Percentiles rank a stretch among this genome's conserved stretches.
These are phyloP conservation scores for Esteya vermicola DNA, from an alignment of 2,329 filamentous ascomycete genomes.

Conservation along the genomic window DNA sequence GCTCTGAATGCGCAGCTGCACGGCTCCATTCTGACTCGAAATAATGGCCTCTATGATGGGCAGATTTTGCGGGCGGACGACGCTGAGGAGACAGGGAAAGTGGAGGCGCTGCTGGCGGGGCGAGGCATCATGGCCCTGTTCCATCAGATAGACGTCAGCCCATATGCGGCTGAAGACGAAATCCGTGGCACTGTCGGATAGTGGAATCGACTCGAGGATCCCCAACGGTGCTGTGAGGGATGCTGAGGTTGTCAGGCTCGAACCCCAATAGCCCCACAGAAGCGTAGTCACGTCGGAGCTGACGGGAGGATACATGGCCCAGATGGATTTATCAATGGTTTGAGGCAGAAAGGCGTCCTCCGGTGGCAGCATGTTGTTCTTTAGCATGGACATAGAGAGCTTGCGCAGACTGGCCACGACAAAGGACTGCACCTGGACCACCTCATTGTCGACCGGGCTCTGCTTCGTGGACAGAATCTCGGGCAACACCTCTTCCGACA, in stretches of 20 bases:
- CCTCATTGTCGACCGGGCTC: slow-evolving; percentile 27
- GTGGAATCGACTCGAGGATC: slow-evolving; percentile 55
- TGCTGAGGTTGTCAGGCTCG: slow-evolving; percentile 31
- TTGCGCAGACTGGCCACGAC: slow-evolving; percentile 56
- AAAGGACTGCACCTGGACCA: slow-evolving; percentile 37
- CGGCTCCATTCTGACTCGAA: slow-evolving; percentile 63
- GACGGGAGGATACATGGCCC: slow-evolving; percentile 63
- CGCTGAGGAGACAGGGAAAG: slow-evolving; percentile 62
- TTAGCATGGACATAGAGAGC: slow-evolving; percentile 67
- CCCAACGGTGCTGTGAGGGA: slow-evolving; percentile 32
- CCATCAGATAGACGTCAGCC: slow-evolving; percentile 61
- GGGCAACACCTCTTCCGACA: slow-evolving; percentile 42
- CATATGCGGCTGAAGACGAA: slow-evolving; percentile 73
- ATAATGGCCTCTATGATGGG: slow-evolving; percentile 59
- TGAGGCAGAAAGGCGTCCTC: slow-evolving; percentile 57
- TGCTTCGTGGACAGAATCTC: slow-evolving; percentile 31
- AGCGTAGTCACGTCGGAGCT: slow-evolving; percentile 58
- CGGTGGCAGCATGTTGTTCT: slow-evolving; percentile 64
- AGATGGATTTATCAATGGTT: slow-evolving; percentile 67
- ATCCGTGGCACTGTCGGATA: slow-evolving; percentile 57
- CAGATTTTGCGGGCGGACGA: slow-evolving; percentile 55
- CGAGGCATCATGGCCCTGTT: slow-evolving; percentile 48
- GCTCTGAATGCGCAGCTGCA: slow-evolving; percentile 60
- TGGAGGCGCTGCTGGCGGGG: slow-evolving; percentile 38
- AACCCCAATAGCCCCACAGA: slow-evolving; percentile 46